phyloP scores from a whole-genome alignment of 2,329 filamentous ascomycete genomes.

The Juglanconis sp. region DNA sequence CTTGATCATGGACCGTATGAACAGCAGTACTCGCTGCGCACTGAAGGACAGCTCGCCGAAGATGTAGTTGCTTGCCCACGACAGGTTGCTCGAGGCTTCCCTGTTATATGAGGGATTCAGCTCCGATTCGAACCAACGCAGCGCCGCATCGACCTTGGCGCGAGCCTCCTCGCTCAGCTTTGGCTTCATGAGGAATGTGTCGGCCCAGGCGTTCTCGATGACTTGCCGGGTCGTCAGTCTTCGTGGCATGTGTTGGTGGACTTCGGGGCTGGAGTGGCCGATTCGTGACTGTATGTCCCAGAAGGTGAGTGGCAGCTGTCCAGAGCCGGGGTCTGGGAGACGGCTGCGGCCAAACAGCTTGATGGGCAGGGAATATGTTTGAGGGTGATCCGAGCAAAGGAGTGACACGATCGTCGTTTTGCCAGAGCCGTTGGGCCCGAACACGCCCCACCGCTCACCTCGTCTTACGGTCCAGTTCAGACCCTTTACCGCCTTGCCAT shows the following conservation, averaged over 20 bases:
- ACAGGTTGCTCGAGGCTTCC: conserved; percentile 28
- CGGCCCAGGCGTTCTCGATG: conserved; percentile 84
- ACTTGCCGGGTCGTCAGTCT: conserved; percentile 69
- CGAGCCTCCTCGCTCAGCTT: conserved; percentile 56
- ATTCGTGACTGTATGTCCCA: conserved; percentile 90
- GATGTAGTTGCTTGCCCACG: conserved; percentile 65
- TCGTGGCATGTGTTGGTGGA: conserved; percentile 88
- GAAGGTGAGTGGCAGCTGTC: conserved; percentile 71
- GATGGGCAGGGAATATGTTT: conserved; percentile 86
- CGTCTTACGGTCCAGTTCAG: conserved; percentile 79
- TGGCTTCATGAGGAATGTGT: conserved; percentile 75
- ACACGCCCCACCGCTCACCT: conserved; percentile 86
- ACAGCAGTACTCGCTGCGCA: conserved; percentile 79
- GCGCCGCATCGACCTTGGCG: conserved; percentile 62
- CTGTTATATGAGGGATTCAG: conserved; percentile 55
- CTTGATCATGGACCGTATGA: conserved; percentile 78
- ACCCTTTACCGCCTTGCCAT: conserved; percentile 54
- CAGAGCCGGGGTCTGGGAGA: conserved; percentile 68
- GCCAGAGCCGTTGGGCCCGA: conserved; percentile 90
- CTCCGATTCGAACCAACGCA: conserved; percentile 76
- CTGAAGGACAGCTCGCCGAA: conserved; percentile 78
- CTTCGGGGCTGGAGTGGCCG: conserved; percentile 90
- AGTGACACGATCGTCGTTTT: conserved; percentile 94
- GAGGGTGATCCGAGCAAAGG: conserved; percentile 92
- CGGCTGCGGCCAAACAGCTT: conserved; percentile 80